A percentile compares a stretch with the other conserved stretches of the same genome.
phyloP scores from a whole-genome alignment of 768 basidiomycete genomes.

The Obba rivulosa region DNA sequence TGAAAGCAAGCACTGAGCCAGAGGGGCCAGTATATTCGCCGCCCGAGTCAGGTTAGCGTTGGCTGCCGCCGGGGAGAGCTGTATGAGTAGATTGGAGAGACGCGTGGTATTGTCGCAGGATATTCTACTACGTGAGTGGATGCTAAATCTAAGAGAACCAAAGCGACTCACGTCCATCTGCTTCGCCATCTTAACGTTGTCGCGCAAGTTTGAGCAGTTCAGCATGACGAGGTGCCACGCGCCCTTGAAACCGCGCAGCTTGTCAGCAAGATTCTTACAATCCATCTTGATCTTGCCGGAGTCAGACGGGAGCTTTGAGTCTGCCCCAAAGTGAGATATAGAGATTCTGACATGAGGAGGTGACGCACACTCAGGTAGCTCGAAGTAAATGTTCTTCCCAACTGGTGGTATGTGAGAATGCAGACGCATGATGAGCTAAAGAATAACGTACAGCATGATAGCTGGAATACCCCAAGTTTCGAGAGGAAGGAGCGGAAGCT shows the following conservation, averaged over 20 bases:
- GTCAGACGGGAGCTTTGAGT: background rate
- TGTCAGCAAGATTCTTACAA: constrained; percentile 15
- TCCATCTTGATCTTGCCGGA: constrained; percentile 15
- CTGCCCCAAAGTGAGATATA: background rate
- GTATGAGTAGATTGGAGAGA: no score
- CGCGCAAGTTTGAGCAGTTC: constrained; percentile 15
- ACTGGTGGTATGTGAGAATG: constrained; percentile 4
- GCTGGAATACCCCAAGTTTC: background rate
- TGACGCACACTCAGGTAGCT: constrained; percentile 9
- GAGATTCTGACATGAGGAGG: background rate
- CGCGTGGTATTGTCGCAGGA: no score
- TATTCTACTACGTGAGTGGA: no score
- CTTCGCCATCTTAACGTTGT: constrained; percentile 19
- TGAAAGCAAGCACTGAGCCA: no score
- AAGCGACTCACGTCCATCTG: constrained; percentile 15
- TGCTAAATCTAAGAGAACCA: background rate
- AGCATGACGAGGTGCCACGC: constrained; percentile 24
- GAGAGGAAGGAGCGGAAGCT: no score
- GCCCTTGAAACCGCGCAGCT: constrained; percentile 21
- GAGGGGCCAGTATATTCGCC: no score
- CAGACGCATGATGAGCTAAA: background rate
- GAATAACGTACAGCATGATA: constrained; percentile 3
- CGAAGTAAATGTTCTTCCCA: constrained; percentile 14
- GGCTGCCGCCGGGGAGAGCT: no score
- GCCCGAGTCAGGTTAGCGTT: no score